Conservation (phyloP, 768 basidiomycete species). For the Mycena amicta region DNA sequence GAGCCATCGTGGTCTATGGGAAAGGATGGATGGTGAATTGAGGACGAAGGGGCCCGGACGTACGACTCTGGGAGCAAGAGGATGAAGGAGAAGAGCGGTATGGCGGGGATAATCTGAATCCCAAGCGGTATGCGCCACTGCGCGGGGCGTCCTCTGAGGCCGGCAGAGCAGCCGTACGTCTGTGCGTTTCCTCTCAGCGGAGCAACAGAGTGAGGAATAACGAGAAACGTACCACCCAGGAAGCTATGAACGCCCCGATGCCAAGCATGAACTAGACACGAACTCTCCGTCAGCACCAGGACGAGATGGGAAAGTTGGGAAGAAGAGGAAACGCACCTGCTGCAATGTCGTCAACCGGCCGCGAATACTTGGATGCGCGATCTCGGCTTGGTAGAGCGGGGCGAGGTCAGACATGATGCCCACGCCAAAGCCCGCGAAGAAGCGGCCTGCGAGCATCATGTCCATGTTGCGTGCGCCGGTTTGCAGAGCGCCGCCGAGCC, state of each 20-base stretch:
- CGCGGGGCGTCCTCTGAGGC: conserved; percentile 37
- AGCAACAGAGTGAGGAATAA: background rate
- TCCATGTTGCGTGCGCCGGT: conserved; percentile 48
- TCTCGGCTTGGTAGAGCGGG: conserved; percentile 59
- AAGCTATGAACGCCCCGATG: conserved; percentile 52
- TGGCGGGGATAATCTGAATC: conserved; percentile 46
- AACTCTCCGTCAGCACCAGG: too few relatives aligned
- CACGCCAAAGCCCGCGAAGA: conserved; percentile 51
- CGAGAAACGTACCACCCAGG: conserved; percentile 38
- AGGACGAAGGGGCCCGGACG: conserved; percentile 7
- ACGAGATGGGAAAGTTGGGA: too few relatives aligned
- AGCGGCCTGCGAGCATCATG: conserved; percentile 52
- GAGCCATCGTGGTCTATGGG: conserved; percentile 49
- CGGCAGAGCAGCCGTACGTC: conserved; percentile 45
- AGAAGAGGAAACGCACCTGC: conserved; percentile 36
- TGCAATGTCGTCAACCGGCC: conserved; percentile 56
- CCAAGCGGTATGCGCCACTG: conserved; percentile 58
- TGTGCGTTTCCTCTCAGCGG: conserved; percentile 18
- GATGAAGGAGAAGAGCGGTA: conserved; percentile 54
- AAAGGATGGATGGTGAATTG: background rate
- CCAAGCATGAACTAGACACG: conserved; percentile 48
- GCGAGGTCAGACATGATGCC: conserved; percentile 54
- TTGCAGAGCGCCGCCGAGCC: conserved; percentile 48
- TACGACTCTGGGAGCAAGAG: conserved; percentile 55
- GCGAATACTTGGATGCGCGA: conserved; percentile 59